These are phyloP conservation scores for Infundibulicybe gibba DNA, from an alignment of 768 basidiomycete species.

Conservation along the genomic window DNA sequence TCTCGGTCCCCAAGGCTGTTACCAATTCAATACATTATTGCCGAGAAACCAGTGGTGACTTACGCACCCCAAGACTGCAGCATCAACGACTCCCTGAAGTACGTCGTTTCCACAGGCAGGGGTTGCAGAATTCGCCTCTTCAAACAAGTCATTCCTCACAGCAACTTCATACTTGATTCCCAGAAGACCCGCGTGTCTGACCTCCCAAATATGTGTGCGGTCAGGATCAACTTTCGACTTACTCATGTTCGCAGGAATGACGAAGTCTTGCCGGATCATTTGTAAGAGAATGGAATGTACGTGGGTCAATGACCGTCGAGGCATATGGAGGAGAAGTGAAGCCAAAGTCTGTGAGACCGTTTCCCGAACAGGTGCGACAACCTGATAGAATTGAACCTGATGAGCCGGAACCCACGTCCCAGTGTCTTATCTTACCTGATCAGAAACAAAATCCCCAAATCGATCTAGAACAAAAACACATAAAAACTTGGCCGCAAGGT, in stretches of 20 bases:
- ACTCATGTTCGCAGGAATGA: slow-evolving; percentile 30
- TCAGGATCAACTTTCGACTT: slow-evolving; percentile 31
- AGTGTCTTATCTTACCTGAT: slow-evolving; percentile 49
- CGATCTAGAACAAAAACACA: slow-evolving; percentile 92
- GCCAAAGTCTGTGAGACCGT: slow-evolving; percentile 94
- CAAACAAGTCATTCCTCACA: slow-evolving; percentile 82
- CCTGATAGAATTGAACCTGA: slow-evolving; percentile 30
- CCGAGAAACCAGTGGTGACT: too few species aligned
- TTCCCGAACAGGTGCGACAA: slow-evolving; percentile 95
- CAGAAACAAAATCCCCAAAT: slow-evolving; percentile 97
- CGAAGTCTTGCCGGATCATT: slow-evolving; percentile 92
- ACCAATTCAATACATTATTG: background rate
- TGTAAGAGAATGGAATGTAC: slow-evolving; percentile 82
- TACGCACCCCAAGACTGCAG: slow-evolving; percentile 81
- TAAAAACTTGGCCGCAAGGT: slow-evolving; percentile 79
- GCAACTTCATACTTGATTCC: slow-evolving; percentile 99
- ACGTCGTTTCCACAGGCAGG: slow-evolving; percentile 47
- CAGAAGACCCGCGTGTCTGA: slow-evolving; percentile 94
- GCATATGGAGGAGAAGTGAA: slow-evolving; percentile 85
- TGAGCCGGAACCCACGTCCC: background rate
- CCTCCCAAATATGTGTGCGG: slow-evolving; percentile 84
- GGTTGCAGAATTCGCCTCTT: slow-evolving; percentile 26
- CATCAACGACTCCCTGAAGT: slow-evolving; percentile 81
- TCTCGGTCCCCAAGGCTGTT: slow-evolving; percentile 82
- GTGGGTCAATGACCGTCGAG: slow-evolving; percentile 68